phyloP scores from a whole-genome alignment of 2,329 filamentous ascomycete species.

The Ophiostoma australiae region DNA sequence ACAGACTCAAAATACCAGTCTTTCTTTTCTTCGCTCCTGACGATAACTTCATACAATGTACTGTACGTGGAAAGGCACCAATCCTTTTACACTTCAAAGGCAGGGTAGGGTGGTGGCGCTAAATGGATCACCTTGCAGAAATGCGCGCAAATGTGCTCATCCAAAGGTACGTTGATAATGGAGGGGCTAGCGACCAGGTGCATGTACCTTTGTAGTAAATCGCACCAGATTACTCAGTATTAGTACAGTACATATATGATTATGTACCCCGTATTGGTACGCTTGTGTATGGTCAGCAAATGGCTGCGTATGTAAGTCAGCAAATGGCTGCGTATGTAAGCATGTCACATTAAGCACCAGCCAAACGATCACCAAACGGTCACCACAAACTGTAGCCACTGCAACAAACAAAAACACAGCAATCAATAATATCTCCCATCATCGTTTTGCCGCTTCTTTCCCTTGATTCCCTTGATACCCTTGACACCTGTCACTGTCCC shows the following conservation, averaged over 20 bases:
- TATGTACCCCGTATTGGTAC: too few species aligned
- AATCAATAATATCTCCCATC: too few species aligned
- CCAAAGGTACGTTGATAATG: neutral
- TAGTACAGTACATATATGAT: neutral
- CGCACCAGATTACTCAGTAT: neutral
- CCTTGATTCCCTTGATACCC: too few species aligned
- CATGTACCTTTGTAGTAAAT: neutral
- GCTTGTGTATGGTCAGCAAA: too few species aligned
- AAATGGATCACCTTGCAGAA: conserved; percentile 24
- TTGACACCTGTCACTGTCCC: neutral
- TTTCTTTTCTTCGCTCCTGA: neutral
- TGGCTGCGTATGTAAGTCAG: too few species aligned
- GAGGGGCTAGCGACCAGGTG: neutral
- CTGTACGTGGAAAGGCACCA: neutral
- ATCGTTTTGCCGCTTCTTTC: neutral
- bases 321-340: too few species aligned
- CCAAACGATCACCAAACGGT: too few species aligned
- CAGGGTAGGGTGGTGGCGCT: conserved; percentile 19
- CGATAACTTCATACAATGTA: neutral
- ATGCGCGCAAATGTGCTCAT: conserved; percentile 29
- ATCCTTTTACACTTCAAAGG: neutral
- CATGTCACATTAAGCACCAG: too few species aligned
- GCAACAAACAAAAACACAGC: too few species aligned
- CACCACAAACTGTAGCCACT: too few species aligned
- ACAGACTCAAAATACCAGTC: neutral